Evolutionary conservation across 2,329 filamentous ascomycete species (phyloP).

Genomic region (Rosellinia necatrix): DNA sequence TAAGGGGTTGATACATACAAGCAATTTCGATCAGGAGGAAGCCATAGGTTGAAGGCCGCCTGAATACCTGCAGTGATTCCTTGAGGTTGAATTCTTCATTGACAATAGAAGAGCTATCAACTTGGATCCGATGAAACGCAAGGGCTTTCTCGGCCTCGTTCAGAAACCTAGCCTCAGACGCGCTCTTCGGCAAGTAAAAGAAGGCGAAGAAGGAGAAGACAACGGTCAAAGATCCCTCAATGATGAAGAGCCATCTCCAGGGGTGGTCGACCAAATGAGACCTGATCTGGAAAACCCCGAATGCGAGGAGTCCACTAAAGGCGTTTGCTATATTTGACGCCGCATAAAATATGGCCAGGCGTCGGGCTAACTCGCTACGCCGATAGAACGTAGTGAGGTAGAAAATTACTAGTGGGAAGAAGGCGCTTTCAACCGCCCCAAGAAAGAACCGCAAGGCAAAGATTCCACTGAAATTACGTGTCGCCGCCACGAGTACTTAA

Average conservation of each 20-base stretch:
- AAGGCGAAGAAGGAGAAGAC: conserved; percentile 67
- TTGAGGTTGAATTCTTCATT: conserved; percentile 56
- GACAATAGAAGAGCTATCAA: conserved; percentile 71
- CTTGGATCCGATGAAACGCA: conserved; percentile 73
- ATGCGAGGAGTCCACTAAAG: conserved; percentile 54
- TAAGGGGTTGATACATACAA: conserved; percentile 14
- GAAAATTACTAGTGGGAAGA: conserved; percentile 69
- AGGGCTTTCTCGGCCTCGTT: conserved; percentile 68
- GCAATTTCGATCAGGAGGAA: conserved; percentile 58
- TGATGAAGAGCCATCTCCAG: conserved; percentile 56
- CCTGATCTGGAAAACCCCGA: conserved; percentile 54
- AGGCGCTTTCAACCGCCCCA: conserved; percentile 69
- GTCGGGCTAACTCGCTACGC: conserved; percentile 70
- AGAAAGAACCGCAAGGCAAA: conserved; percentile 72
- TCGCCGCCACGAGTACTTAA: conserved; percentile 56
- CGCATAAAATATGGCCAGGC: conserved; percentile 76
- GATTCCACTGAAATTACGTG: conserved; percentile 66
- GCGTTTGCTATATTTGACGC: conserved; percentile 73
- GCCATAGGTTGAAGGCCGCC: conserved; percentile 51
- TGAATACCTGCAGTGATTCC: conserved; percentile 58
- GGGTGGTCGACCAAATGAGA: conserved; percentile 42
- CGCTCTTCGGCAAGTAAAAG: conserved; percentile 70
- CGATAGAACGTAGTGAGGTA: conserved; percentile 70
- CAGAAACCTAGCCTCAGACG: conserved; percentile 68
- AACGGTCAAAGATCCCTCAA: conserved; percentile 61